Base-by-base conservation (phyloP, 352 stramenopile species). In the Phytophthora europaea region DNA sequence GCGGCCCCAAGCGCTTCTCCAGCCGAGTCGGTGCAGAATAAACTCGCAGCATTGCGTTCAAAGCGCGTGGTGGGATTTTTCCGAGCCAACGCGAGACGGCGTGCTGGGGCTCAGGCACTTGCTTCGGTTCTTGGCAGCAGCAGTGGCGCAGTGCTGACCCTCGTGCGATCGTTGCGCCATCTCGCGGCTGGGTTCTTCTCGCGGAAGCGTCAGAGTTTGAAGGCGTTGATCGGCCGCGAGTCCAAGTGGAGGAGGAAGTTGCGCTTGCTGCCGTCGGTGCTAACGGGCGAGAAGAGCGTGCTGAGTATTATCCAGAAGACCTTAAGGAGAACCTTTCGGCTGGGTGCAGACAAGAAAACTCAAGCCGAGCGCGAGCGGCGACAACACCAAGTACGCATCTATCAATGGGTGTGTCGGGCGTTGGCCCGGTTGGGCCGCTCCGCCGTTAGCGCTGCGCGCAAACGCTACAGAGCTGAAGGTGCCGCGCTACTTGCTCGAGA, bases 1-100 rank as follows among this genome's bases (percentile, higher is more conserved):
- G 26, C 51, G 4, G 60, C 10, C 0, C 8, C 54, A 3, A 50
- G 26, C 15, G 6, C 63, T 18, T 38, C 43, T 50, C 43, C 47
- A n/a, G 47, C 9, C 47, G 4, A 28, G 45, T 43, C 31, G 12
- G 40, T 65, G 20, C 45, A 55, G 12, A 33, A 47, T 6, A 78
- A 76, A 36, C 62, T 79, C 7, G 28, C 62, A 36, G 33, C 23
- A 22, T n/a, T 79, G 58, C 67, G 73, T 20, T 67, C 52, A 9
- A 76, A 79, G 52, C 75, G 72, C 4, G 67, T 61, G 12, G 15
- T 9, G 6, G 13, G 2, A 10, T 82, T 80, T 26, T 75, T 80
- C 23, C 64, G 53, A 47, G 50, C 45, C 6, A 79, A 72, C 57
- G 57, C 68, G 22, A 54, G 31, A 34, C 72, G 73, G 5, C 67